Base-by-base conservation (phyloP, 345 rosid genomes). In the Euphorbia peplus region DNA sequence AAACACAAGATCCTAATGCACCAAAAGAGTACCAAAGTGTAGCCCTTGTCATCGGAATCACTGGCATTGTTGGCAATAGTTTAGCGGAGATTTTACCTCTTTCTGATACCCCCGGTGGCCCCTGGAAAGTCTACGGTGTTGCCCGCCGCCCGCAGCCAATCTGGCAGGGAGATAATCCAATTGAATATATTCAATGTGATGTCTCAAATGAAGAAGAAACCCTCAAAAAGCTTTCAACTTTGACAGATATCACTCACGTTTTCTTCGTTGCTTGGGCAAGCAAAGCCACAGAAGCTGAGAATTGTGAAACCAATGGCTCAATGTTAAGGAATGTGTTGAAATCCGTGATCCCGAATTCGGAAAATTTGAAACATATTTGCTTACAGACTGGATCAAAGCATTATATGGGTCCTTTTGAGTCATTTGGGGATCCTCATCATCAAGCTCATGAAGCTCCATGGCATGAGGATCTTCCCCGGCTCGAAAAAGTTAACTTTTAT, bases 121-220 rank as follows among this genome's bases (percentile, higher is more conserved):
- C 95, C 0, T 90, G 98, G 98, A 92, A 92, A 72, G 91, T 88
- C 46, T 90, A 92, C 70, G 92, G 96, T 19, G 91, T 92, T 9
- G 96, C 95, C 16, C 85, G 91, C 13, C 90, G 98, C 28, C 88
- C 95, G 8, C 84, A 83, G 0, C 96, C 95, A 1, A 44, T 28
- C 70, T 92, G 95, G 91, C 80, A 81, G 79, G 78, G 86, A 0
- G 92, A 90, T 55, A 83, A 84, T 60, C 86, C 78, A 8, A 66
- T 88, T 37, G 92, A 92, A 66, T 88, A 92, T 82, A 77, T 92
- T 68, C 96, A 85, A 71, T 92, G 96, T 74, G 90, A 92, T 60
- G 58, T 92, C 47, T 83, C 86, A 59, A 69, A 84, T 55, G 69
- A 72, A 0, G 64, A 69, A 0, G 85, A 90, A 6, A 63, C 84